A percentile compares a stretch with the other conserved stretches of the same genome.
Conservation (phyloP, 495 filamentous ascomycete genomes). For the Lasiosphaeris hirsuta region DNA sequence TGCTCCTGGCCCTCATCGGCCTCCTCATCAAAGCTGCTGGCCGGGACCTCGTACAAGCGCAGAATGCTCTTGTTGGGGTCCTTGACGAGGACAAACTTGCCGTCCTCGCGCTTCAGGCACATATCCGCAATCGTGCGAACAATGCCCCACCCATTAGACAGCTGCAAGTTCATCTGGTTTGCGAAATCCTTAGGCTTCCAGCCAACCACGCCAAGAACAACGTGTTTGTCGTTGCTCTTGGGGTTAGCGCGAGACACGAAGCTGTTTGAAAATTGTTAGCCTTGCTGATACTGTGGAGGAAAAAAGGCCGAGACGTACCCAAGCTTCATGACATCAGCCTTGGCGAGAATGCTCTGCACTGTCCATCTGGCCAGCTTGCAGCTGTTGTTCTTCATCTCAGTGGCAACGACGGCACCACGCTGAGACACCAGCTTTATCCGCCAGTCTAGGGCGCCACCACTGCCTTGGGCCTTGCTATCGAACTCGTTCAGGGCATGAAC, state of each 20-base stretch:
- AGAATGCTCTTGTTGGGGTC: conserved; percentile 95
- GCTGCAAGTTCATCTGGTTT: conserved; percentile 93
- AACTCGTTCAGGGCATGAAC: conserved; percentile 99
- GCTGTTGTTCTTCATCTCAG: conserved; percentile 99
- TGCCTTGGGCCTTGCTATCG: conserved; percentile 93
- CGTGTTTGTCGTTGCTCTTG: conserved; percentile 82
- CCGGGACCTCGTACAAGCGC: conserved; percentile 86
- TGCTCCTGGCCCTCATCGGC: conserved; percentile 35
- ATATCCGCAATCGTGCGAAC: conserved; percentile 96
- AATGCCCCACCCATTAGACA: conserved; percentile 98
- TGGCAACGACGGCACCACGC: conserved; percentile 93
- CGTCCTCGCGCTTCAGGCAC: conserved; percentile 67
- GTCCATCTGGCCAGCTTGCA: conserved; percentile 98
- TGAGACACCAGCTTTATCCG: conserved; percentile 86
- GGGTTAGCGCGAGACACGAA: conserved; percentile 94
- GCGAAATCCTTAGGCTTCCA: conserved; percentile 98
- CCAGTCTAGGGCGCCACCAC: conserved; percentile 94
- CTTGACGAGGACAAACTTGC: conserved; percentile 70
- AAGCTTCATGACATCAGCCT: conserved; percentile 96
- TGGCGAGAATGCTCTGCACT: conserved; percentile 89
- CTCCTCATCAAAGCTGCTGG: conserved; percentile 73
- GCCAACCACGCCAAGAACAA: conserved; percentile 90
- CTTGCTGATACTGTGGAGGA: conserved; percentile 18
- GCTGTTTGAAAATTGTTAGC: conserved; percentile 37
- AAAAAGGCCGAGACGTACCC: conserved; percentile 53